Conservation (phyloP, 2,329 filamentous ascomycete species). For the Ophiocordyceps camponoti-rufipedis region DNA sequence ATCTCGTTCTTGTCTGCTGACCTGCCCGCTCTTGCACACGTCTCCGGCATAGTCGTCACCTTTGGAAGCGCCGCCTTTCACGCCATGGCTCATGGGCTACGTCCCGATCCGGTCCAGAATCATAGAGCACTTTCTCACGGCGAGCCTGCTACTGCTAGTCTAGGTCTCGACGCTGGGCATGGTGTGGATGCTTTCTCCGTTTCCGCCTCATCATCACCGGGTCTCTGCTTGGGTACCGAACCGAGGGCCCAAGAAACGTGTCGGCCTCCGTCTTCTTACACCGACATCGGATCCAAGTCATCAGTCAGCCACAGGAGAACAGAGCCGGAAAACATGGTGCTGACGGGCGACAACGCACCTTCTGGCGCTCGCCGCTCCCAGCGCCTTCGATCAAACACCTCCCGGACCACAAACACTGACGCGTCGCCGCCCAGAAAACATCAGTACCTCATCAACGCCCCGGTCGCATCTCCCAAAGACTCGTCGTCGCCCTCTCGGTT, state of each 20-base stretch:
- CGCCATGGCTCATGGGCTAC: background rate
- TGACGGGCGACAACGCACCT: background rate
- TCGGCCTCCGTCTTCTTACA: background rate
- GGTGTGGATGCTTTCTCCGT: background rate
- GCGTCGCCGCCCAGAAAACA: background rate
- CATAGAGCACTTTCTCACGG: background rate
- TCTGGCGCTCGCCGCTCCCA: background rate
- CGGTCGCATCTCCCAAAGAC: slow-evolving; percentile 2
- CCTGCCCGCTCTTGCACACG: background rate
- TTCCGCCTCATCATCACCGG: background rate
- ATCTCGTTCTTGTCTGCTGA: background rate
- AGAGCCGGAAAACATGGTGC: background rate
- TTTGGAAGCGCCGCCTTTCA: background rate
- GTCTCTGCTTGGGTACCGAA: background rate
- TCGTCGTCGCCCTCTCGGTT: slow-evolving; percentile 18
- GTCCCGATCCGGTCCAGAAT: background rate
- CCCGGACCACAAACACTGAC: background rate
- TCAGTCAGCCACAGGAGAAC: background rate
- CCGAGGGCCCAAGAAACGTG: too few relatives aligned
- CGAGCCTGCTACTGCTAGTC: background rate
- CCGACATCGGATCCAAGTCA: background rate
- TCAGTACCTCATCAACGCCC: background rate
- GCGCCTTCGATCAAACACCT: background rate
- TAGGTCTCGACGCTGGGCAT: background rate
- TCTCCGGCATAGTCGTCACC: background rate